Evolutionary conservation across 106 monocot genomes (phyloP).

Genomic region (Dendrobium nobile): DNA sequence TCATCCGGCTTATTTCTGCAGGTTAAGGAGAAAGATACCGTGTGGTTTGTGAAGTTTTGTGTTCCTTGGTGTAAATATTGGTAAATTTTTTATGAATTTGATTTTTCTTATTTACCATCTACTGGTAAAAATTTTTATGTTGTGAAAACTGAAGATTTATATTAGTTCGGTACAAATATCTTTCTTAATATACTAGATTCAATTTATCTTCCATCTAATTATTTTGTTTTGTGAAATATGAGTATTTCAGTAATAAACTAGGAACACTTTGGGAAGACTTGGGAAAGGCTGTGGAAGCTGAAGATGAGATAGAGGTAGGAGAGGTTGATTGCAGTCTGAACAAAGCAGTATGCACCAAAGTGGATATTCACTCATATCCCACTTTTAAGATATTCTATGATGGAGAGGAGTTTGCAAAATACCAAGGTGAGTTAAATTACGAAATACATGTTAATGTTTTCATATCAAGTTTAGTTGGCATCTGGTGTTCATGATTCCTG

Average conservation of each 20-base stretch:
- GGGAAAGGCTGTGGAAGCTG: constrained; percentile 66
- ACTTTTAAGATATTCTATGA: constrained; percentile 95
- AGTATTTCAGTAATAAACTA: constrained; percentile 60
- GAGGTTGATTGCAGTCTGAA: constrained; percentile 70
- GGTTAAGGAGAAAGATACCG: constrained; percentile 91
- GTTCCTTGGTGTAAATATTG: constrained; percentile 99
- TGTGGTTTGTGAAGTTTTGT: constrained; percentile 96
- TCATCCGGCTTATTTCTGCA: constrained; percentile 14
- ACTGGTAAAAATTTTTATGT: background rate
- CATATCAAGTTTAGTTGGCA: background rate
- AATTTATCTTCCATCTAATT: background rate
- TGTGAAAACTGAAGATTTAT: background rate
- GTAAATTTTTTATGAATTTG: constrained; percentile 25
- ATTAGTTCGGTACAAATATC: background rate
- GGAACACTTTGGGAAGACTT: constrained; percentile 94
- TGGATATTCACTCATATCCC: constrained; percentile 87
- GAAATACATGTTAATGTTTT: background rate
- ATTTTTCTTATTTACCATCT: background rate
- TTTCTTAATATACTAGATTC: background rate
- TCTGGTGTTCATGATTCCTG: background rate
- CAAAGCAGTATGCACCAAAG: constrained; percentile 73
- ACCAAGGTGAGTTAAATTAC: constrained; percentile 60
- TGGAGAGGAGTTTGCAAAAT: constrained; percentile 84
- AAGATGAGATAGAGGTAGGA: constrained; percentile 94
- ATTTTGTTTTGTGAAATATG: background rate